Conservation (phyloP, 2,329 filamentous ascomycete species). For the Fusarium tuaranense region DNA sequence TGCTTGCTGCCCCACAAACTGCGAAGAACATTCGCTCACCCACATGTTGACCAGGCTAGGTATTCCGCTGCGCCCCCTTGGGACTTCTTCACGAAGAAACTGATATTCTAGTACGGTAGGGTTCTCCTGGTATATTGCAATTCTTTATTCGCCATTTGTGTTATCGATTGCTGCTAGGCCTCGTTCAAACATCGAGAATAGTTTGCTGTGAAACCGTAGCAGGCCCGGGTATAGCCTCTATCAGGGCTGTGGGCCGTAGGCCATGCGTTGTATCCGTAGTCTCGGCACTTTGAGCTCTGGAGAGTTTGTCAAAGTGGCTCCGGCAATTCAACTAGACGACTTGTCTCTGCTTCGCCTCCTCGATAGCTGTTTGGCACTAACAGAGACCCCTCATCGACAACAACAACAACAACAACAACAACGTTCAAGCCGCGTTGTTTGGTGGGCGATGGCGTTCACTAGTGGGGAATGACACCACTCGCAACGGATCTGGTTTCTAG, state of each 20-base stretch:
- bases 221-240: background rate
- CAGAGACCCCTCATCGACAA: background rate
- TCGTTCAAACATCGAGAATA: background rate
- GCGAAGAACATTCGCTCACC: background rate
- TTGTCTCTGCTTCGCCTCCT: background rate
- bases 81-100: background rate
- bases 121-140: background rate
- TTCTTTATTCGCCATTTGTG: background rate
- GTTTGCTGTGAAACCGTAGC: no score
- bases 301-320: background rate
- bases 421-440: background rate
- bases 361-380: background rate
- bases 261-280: background rate
- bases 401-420: background rate
- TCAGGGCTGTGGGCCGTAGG: background rate
- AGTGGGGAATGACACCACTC: background rate
- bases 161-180: background rate
- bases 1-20: background rate
- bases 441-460: background rate
- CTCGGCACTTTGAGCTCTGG: background rate
- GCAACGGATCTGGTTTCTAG: background rate
- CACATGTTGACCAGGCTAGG: background rate
- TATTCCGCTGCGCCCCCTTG: background rate
- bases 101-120: background rate
- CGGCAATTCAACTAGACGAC: background rate